These are phyloP conservation scores for Podospora fimiseda DNA, from an alignment of 495 filamentous ascomycete genomes.

Conservation along the genomic window DNA sequence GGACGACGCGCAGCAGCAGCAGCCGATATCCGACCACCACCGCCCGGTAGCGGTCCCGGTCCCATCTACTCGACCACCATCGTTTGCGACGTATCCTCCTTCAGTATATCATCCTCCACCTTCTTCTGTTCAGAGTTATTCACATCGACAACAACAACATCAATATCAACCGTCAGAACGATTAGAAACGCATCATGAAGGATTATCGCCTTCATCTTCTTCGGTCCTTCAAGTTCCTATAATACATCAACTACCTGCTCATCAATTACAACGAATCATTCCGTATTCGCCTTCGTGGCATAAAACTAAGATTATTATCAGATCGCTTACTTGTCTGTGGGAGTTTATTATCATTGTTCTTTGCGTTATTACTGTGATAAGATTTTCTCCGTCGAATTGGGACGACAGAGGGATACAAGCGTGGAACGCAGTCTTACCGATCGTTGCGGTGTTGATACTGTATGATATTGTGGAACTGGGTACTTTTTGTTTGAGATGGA, in stretches of 20 bases:
- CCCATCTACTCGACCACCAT: not conserved
- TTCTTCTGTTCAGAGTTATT: too few relatives aligned
- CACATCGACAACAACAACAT: too few relatives aligned
- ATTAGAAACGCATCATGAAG: too few relatives aligned
- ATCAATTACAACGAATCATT: not conserved
- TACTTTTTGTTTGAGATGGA: not conserved
- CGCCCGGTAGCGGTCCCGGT: not conserved
- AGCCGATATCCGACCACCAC: not conserved
- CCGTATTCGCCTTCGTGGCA: slow-evolving; percentile 3
- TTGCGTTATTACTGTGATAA: not conserved
- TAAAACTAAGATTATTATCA: not conserved
- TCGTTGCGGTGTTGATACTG: not conserved
- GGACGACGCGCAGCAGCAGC: not conserved
- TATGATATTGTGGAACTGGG: not conserved
- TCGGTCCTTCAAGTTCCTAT: too few relatives aligned
- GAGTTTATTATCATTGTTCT: too few relatives aligned
- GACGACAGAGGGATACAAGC: too few relatives aligned
- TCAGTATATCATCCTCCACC: not conserved
- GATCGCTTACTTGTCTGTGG: not conserved
- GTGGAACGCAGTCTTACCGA: too few relatives aligned
- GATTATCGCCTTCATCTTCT: too few relatives aligned
- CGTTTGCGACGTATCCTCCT: not conserved
- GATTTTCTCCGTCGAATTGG: too few relatives aligned
- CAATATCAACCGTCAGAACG: too few relatives aligned
- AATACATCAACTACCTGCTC: not conserved